Percentiles rank a stretch among this genome's conserved stretches.
Evolutionary conservation across 2,329 filamentous ascomycete species (phyloP).

Genomic region (Fusarium illudens): DNA sequence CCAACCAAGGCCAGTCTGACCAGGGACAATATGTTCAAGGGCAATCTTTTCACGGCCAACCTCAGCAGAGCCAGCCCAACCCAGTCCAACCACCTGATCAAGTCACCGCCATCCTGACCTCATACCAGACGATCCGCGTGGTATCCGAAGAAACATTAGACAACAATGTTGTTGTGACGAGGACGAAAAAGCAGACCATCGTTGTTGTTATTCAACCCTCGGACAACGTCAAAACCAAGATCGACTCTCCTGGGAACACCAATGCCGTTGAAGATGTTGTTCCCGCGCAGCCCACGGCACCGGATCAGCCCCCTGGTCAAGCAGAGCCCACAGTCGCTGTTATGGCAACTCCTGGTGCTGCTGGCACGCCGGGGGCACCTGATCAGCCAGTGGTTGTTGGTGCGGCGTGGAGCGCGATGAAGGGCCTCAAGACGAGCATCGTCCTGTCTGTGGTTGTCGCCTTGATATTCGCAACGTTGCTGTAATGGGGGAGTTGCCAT

Average conservation of each 20-base stretch:
- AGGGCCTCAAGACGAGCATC: conserved; percentile 14
- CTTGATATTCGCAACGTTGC: conserved; percentile 15
- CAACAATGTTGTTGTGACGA: conserved; percentile 13
- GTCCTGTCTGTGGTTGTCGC: conserved; percentile 16
- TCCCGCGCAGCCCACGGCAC: neutral
- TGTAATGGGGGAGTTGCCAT: conserved; percentile 4
- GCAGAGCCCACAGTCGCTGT: neutral
- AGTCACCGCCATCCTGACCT: conserved; percentile 23
- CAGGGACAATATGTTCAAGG: neutral
- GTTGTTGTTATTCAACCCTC: conserved; percentile 10
- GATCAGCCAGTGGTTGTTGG: conserved; percentile 3
- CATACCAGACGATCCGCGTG: conserved; percentile 24
- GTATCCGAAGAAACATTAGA: conserved; percentile 16
- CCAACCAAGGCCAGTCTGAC: no score
- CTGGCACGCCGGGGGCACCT: conserved; percentile 26
- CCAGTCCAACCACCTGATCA: neutral
- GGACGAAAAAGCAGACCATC: conserved; percentile 21
- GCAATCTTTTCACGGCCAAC: neutral
- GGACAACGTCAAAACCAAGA: neutral
- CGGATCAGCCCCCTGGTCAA: neutral
- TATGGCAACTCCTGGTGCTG: neutral
- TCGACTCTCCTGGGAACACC: neutral
- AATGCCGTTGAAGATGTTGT: neutral
- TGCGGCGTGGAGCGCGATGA: conserved; percentile 16
- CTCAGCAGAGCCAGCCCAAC: neutral